phyloP scores from a whole-genome alignment of 257 asterid species.

The Ophiorrhiza pumila region DNA sequence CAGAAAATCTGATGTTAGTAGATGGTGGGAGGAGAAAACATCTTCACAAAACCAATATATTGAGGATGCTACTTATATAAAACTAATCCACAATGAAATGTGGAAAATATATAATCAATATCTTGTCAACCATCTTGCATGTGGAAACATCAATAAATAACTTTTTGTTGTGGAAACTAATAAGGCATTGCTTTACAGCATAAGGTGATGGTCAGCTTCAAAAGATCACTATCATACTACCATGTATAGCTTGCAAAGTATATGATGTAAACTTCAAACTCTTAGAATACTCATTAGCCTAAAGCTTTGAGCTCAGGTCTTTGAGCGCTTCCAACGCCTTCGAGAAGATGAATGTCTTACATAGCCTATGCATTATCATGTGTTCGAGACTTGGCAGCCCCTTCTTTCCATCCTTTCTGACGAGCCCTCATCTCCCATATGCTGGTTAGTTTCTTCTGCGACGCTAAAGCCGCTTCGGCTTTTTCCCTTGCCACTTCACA shows the following conservation, averaged over 20 bases:
- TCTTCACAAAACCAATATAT: neutral
- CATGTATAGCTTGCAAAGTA: conserved; percentile 3
- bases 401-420: conserved; percentile 87
- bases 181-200: conserved; percentile 20
- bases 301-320: conserved; percentile 10
- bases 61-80: neutral
- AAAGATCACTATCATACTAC: neutral
- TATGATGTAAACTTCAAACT: conserved; percentile 10
- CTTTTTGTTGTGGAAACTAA: neutral
- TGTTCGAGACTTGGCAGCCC: conserved; percentile 30
- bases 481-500: conserved; percentile 96
- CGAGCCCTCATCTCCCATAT: conserved; percentile 89
- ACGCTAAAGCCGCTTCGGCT: conserved; percentile 61
- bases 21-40: neutral
- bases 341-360: conserved; percentile 15
- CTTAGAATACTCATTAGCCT: neutral
- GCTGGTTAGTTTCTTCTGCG: conserved; percentile 70
- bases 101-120: neutral
- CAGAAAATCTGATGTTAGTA: no score
- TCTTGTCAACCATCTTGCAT: neutral
- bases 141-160: conserved; percentile 5
- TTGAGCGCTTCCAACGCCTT: conserved; percentile 3
- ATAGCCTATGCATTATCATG: conserved; percentile 24
- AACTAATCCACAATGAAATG: neutral
- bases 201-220: conserved; percentile 6